Percentiles rank a stretch among this genome's conserved stretches.
Evolutionary conservation across 2,329 filamentous ascomycete genomes (phyloP).

Genomic region (Fusarium lateritium): DNA sequence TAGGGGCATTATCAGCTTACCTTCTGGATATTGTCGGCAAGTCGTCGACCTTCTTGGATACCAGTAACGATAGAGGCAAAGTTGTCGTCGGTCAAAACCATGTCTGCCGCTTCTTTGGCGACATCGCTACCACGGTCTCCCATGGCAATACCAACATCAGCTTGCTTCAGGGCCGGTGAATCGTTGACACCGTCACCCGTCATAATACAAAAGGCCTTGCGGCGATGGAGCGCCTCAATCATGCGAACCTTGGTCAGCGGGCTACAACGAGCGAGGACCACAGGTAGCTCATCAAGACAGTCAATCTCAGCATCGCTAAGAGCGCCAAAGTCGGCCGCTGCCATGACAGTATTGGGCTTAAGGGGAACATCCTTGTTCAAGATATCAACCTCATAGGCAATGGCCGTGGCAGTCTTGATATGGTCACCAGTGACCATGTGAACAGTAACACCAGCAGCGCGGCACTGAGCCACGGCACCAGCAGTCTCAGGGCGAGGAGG

Average conservation of each 20-base stretch:
- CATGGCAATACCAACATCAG: constrained; percentile 84
- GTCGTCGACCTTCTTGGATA: constrained; percentile 77
- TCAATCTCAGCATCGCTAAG: constrained; percentile 76
- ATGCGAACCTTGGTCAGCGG: constrained; percentile 82
- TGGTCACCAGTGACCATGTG: constrained; percentile 81
- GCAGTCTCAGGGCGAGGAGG: constrained; percentile 78
- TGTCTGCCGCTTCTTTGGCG: constrained; percentile 86
- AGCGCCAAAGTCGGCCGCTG: constrained; percentile 73
- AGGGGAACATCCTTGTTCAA: constrained; percentile 58
- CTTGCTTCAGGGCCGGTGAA: constrained; percentile 78
- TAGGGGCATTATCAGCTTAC: constrained; percentile 54
- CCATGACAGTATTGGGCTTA: constrained; percentile 67
- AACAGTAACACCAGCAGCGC: constrained; percentile 73
- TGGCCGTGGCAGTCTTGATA: constrained; percentile 76
- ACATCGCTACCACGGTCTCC: constrained; percentile 79
- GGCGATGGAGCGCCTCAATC: constrained; percentile 80
- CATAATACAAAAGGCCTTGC: constrained; percentile 79
- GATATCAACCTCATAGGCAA: constrained; percentile 76
- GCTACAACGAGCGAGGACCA: constrained; percentile 79
- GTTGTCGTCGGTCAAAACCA: constrained; percentile 90
- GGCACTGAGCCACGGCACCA: constrained; percentile 71
- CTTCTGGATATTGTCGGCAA: constrained; percentile 83
- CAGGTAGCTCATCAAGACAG: constrained; percentile 70
- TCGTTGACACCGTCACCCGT: constrained; percentile 84
- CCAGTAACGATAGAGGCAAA: constrained; percentile 86